Evolutionary conservation across 164 flowering plant genomes (phyloP).

Genomic region (Vitis riparia): DNA sequence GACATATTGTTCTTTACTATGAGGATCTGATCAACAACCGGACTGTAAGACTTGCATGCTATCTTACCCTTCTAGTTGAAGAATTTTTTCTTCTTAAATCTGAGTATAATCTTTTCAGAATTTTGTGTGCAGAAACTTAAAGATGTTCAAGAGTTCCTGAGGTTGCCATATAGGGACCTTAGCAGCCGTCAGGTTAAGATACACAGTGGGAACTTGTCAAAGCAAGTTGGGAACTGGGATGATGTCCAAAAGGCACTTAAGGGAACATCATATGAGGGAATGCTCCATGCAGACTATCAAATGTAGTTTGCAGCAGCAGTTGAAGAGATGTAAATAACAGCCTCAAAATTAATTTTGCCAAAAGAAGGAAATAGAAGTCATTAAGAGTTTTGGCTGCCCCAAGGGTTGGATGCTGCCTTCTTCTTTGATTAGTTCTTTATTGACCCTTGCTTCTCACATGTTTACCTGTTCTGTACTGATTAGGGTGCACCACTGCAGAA

Average conservation of each 20-base stretch:
- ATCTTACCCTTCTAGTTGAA: background rate
- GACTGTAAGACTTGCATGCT: constrained; percentile 32
- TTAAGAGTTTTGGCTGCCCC: constrained; percentile 1
- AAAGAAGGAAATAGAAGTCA: background rate
- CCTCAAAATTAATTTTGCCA: constrained; percentile 3
- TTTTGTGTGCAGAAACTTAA: constrained; percentile 55
- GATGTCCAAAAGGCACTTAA: constrained; percentile 33
- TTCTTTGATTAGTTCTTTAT: too few relatives aligned
- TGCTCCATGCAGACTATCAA: constrained; percentile 34
- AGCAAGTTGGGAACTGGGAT: constrained; percentile 43
- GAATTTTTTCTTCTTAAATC: background rate
- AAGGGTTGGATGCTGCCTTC: background rate
- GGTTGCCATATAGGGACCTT: constrained; percentile 37
- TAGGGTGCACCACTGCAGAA: too few relatives aligned
- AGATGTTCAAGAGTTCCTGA: constrained; percentile 60
- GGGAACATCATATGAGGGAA: constrained; percentile 41
- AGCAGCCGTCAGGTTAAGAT: constrained; percentile 55
- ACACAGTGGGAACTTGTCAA: constrained; percentile 37
- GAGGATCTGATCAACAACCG: constrained; percentile 58
- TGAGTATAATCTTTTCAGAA: background rate
- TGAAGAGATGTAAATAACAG: constrained; percentile 27
- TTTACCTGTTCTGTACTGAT: too few relatives aligned
- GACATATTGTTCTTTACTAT: constrained; percentile 57
- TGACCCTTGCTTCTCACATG: too few relatives aligned
- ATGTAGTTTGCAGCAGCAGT: background rate